Evolutionary conservation across 345 rosid genomes (phyloP).

Genomic region (Camelina laxa): DNA sequence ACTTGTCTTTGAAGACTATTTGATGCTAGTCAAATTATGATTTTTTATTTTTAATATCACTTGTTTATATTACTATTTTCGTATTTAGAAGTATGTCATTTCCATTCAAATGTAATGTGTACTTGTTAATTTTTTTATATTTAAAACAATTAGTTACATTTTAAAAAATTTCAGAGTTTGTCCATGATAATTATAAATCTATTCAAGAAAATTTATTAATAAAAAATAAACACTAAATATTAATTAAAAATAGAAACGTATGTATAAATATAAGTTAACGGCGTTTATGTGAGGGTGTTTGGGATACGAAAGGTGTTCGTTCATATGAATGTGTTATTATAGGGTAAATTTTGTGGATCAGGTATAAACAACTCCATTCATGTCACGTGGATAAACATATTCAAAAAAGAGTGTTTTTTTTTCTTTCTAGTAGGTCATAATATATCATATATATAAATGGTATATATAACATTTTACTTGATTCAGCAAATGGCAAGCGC

Average conservation of each 20-base stretch:
- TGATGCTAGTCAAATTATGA: slow-evolving; percentile 41
- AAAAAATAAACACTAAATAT: neutral
- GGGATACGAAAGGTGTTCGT: neutral
- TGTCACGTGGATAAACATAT: neutral
- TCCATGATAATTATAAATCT: neutral
- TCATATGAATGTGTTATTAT: neutral
- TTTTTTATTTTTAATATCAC: neutral
- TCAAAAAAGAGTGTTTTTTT: neutral
- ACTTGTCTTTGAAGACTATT: slow-evolving; percentile 44
- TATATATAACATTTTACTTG: too few relatives aligned
- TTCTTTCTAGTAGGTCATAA: neutral
- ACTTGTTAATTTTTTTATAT: too few relatives aligned
- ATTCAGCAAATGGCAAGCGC: neutral
- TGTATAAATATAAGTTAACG: neutral
- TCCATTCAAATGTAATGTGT: too few relatives aligned
- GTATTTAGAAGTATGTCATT: too few relatives aligned
- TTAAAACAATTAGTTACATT: too few relatives aligned
- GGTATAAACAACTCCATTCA: neutral
- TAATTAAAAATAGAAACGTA: neutral
- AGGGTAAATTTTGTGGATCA: neutral
- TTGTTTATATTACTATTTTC: too few relatives aligned
- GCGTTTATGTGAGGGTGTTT: neutral
- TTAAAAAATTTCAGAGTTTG: neutral
- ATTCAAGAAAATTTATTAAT: neutral
- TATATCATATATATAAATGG: neutral